Evolutionary conservation across 768 basidiomycete genomes (phyloP), one percentile per base, ranked within the genome.

Genomic region (Naganishia randhawae): DNA sequence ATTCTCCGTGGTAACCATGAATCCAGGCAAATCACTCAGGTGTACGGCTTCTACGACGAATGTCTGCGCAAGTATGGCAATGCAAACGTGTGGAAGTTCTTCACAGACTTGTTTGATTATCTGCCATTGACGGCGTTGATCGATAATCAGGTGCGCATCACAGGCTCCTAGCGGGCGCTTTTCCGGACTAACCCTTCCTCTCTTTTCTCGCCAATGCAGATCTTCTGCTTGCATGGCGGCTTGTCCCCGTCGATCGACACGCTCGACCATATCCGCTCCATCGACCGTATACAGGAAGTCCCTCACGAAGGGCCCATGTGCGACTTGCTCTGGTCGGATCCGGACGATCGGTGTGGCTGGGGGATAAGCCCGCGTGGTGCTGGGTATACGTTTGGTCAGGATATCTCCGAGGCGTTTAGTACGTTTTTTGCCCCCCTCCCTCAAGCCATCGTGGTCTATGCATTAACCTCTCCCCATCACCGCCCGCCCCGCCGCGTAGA

Each of bases 291-390:
- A 73, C 96, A 99, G 81, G 96, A 99, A 78, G 96, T 99, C 2
- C 96, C 96, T 4, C 96, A 99, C 81, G 96, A 99, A 83, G 96
- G 96, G 3, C 96, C 96, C 22, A 99, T 99, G 96, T 99, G 96
- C 77, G 96, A 99, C 82, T 84, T 99, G 65, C 85, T 99, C 70
- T 99, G 96, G 96, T 97, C 94, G 62, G 96, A 99, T 81, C 96
- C 96, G 39, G 96, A 99, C 80, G 96, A 98, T 82, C 90, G 95
- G 66, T 96, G 93, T 70, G 96, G 96, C 50, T 99, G 96, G 96
- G 96, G 96, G 35, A 97, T 98, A 75, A 95, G 92, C 75, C 96
- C 96, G 32, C 89, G 96, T 79, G 96, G 96, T 70, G 96, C 96
- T 53, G 96, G 96, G 13, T 99, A 97, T 81, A 98, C 95, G 13